Evolutionary conservation across 805 yeast species (phyloP), one percentile per base, ranked within the genome.

Genomic region (Cyberlindnera petersonii): DNA sequence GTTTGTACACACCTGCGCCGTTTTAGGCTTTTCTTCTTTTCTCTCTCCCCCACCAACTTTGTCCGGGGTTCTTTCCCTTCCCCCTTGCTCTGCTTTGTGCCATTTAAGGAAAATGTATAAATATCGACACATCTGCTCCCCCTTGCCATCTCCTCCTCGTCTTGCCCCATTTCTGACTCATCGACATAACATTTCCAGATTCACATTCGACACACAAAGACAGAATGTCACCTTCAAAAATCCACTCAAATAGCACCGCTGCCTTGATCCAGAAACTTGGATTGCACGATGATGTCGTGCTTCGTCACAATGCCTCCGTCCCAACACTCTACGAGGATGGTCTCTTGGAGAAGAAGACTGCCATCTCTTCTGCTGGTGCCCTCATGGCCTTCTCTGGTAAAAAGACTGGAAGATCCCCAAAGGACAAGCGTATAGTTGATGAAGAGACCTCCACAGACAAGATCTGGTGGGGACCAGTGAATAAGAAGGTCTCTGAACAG

Each of bases 391-490:
- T 79, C 69, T 87, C 96, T 16, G 98, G 98, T 60, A 71, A 77
- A 51, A 91, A 91, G 71, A 91, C 98, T 39, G 98, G 98, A 58
- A 83, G 98, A 69, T 91, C 97, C 24, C 98, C 98, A 63, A 86
- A 85, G 72, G 98, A 91, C 70, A 91, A 91, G 68, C 85, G 98
- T 71, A 86, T 91, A 63, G 97, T 91, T 47, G 97, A 89, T 57
- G 98, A 93, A 71, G 83, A 77, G 54, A 74, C 93, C 36, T 87
- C 96, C 27, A 67, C 75, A 44, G 75, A 86, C 43, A 71, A 89
- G 59, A 79, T 91, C 55, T 91, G 98, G 98, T 91, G 98, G 98
- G 98, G 98, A 19, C 98, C 98, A 2, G 98, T 91, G 52, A 91
- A 91, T 72, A 87, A 85, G 69, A 86, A 91, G 68, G 89, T 91